These are phyloP conservation scores for Ganoderma meredithae DNA, from an alignment of 1,284 basidiomycete genomes.

Conservation along the genomic window DNA sequence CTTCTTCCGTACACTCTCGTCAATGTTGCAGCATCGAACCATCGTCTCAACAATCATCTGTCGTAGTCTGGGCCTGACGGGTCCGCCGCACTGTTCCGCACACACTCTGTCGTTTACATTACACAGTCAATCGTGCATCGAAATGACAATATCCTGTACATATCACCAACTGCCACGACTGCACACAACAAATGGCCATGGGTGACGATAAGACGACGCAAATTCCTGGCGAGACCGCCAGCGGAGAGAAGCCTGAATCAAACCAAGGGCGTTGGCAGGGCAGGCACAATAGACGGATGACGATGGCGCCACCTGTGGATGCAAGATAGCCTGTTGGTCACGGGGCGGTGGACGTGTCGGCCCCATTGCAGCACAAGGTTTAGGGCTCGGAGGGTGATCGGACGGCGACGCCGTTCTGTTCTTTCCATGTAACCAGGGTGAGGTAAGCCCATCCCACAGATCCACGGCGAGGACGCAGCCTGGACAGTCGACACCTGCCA, in stretches of 20 bases:
- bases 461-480: slow-evolving; percentile 9
- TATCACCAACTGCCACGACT: not conserved
- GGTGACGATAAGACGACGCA: slow-evolving; percentile 1
- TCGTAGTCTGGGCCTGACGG: slow-evolving; percentile 42
- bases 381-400: slow-evolving; percentile 29
- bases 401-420: slow-evolving; percentile 30
- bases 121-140: slow-evolving; percentile 34
- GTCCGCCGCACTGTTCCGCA: slow-evolving; percentile 36
- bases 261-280: not conserved
- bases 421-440: slow-evolving; percentile 37
- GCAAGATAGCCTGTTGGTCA: slow-evolving; percentile 19
- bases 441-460: slow-evolving; percentile 28
- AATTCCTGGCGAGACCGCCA: not conserved
- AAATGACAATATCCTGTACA: slow-evolving; percentile 35
- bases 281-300: slow-evolving; percentile 1
- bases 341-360: slow-evolving; percentile 20
- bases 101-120: slow-evolving; percentile 40
- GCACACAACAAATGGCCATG: not conserved
- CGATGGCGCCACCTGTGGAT: slow-evolving; percentile 1
- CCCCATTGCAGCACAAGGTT: slow-evolving; percentile 29
- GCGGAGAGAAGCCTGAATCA: slow-evolving; percentile 1
- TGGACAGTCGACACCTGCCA: not conserved
- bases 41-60: slow-evolving; percentile 42
- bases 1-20: slow-evolving; percentile 43
- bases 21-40: slow-evolving; percentile 58